Base-by-base conservation (phyloP, 768 basidiomycete genomes). In the Tricholoma terreum region DNA sequence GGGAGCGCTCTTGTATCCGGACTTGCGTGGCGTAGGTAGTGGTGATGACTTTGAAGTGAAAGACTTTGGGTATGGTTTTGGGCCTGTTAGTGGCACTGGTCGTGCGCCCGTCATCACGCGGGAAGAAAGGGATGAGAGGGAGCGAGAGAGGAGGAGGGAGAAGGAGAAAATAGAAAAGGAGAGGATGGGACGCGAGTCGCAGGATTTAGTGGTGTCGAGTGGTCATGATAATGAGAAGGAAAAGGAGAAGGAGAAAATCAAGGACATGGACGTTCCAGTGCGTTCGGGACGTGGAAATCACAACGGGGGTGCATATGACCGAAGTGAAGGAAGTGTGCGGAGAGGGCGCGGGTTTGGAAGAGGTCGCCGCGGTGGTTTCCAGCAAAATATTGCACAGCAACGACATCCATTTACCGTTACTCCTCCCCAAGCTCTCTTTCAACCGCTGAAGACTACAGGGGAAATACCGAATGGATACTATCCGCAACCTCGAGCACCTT, bases 41-140 rank as follows among this genome's bases (percentile, higher is more conserved):
- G 71, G 71, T 33, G 77, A 77, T 48, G 74, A 79, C 10, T 82
- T 80, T 67, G 77, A 78, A 55, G 86, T 87, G 43, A 80, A 76
- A 58, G 78, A 88, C 62, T 87, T 77, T 55, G 86, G 87, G 8
- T 87, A 73, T 63, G 85, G 86, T 4, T 87, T 87, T 59, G 86
- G 86, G 1, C 69, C 73, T 11, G 67, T 69, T 9, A 73, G 75
- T 58, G 76, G 74, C 4, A 61, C 60, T 3, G 75, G 74, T 3
- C 73, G 75, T 27, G 70, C 71, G 1, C 62, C 69, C 1, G 59
- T 67, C 0, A 57, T 69, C 8, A 56, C 62, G 4, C 72, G 69
- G 21, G 73, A 71, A 21, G 72, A 69, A 65, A 63, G 55, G 67
- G 70, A 63, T 64, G 71, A 61, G 31, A 54, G 52, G 52, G 69